Evolutionary conservation across 2,329 filamentous ascomycete genomes (phyloP).

Genomic region (Phoma herbarum): DNA sequence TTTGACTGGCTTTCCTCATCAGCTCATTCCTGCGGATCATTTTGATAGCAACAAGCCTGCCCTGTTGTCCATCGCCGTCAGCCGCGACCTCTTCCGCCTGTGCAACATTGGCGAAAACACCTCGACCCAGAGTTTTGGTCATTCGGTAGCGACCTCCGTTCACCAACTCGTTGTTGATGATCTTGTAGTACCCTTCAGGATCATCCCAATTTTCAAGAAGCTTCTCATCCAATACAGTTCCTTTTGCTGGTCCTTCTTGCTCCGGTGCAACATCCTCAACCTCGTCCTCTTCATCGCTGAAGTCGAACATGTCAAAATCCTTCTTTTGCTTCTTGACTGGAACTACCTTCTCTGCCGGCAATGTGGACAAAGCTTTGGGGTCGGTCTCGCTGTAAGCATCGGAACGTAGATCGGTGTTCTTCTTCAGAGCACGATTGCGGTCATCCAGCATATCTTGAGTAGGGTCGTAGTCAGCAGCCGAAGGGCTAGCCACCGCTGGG

Average conservation of each 20-base stretch:
- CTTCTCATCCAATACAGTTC: conserved; percentile 66
- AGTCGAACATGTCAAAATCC: conserved; percentile 71
- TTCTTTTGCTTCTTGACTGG: conserved; percentile 56
- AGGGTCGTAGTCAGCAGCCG: conserved; percentile 93
- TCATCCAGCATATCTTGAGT: conserved; percentile 89
- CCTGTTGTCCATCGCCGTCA: conserved; percentile 50
- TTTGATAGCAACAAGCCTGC: conserved; percentile 88
- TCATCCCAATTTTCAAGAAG: conserved; percentile 95
- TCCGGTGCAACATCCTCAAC: conserved; percentile 56
- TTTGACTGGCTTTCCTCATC: conserved; percentile 89
- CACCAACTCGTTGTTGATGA: conserved; percentile 89
- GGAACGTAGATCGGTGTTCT: conserved; percentile 56
- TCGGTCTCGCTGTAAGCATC: conserved; percentile 67
- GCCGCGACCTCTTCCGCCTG: conserved; percentile 64
- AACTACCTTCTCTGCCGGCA: conserved; percentile 52
- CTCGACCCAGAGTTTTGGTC: conserved; percentile 85
- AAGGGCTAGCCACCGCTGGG: conserved; percentile 70
- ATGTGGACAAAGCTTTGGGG: conserved; percentile 61
- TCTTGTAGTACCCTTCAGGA: conserved; percentile 94
- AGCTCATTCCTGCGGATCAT: conserved; percentile 97
- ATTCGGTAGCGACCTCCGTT: conserved; percentile 88
- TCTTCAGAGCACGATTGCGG: conserved; percentile 72
- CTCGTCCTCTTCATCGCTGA: conserved; percentile 77
- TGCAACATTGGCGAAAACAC: conserved; percentile 97
- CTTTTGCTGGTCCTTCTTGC: conserved; percentile 32